Evolutionary conservation across 1,139 yeast species (phyloP).

Genomic region (Taphrina populina): DNA sequence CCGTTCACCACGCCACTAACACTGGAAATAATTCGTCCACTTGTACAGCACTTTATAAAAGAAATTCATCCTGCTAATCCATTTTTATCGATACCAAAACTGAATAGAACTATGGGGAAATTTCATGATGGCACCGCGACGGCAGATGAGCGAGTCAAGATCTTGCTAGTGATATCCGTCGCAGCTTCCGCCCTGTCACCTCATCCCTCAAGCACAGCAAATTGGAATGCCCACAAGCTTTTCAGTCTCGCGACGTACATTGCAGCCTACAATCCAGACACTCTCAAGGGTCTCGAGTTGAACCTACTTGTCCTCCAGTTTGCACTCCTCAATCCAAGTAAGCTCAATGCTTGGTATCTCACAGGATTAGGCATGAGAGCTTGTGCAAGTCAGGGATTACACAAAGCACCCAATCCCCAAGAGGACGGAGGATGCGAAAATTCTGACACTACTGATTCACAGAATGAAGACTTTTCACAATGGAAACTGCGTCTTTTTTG

Average conservation of each 20-base stretch:
- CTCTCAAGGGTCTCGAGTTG: conserved; percentile 22
- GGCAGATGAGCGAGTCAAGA: conserved; percentile 9
- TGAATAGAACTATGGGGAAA: conserved; percentile 5
- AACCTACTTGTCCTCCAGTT: conserved; percentile 16
- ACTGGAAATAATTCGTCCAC: conserved; percentile 8
- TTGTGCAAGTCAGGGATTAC: conserved; percentile 20
- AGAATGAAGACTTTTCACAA: not conserved
- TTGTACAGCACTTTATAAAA: conserved; percentile 15
- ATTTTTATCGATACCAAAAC: not conserved
- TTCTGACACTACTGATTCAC: no score
- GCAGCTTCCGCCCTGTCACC: conserved; percentile 15
- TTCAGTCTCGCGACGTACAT: conserved; percentile 20
- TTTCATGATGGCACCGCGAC: conserved; percentile 5
- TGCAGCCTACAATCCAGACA: conserved; percentile 23
- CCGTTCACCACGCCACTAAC: conserved; percentile 10
- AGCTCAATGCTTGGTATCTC: conserved; percentile 23
- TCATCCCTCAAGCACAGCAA: conserved; percentile 15
- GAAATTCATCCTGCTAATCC: conserved; percentile 21
- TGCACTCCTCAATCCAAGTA: conserved; percentile 20
- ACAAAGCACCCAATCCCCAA: not conserved
- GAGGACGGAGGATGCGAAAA: no score
- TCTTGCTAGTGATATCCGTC: conserved; percentile 21
- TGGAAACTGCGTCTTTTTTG: conserved; percentile 22
- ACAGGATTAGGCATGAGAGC: conserved; percentile 26
- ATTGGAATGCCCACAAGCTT: conserved; percentile 14